phyloP scores from a whole-genome alignment of 2,329 filamentous ascomycete species.

The Ceratocystis cacaofunesta region DNA sequence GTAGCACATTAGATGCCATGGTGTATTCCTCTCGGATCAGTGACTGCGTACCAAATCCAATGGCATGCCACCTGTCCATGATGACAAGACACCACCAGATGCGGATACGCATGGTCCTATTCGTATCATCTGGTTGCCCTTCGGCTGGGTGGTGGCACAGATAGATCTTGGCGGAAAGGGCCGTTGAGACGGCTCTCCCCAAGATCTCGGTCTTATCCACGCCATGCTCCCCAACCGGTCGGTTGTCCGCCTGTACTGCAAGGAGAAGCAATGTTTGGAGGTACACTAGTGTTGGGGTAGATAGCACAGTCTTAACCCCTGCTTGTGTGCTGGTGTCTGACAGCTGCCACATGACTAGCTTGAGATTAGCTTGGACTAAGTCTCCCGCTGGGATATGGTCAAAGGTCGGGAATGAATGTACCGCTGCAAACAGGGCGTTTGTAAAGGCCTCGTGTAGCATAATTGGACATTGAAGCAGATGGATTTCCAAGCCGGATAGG shows the following conservation, averaged over 20 bases:
- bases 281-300: conserved; percentile 30
- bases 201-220: conserved; percentile 41
- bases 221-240: conserved; percentile 31
- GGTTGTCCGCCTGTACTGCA: conserved; percentile 48
- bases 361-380: conserved; percentile 14
- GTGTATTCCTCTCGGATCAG: conserved; percentile 49
- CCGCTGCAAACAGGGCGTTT: conserved; percentile 44
- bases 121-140: conserved; percentile 47
- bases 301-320: background rate
- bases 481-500: conserved; percentile 39
- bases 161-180: conserved; percentile 51
- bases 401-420: conserved; percentile 22
- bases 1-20: conserved; percentile 44
- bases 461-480: conserved; percentile 41
- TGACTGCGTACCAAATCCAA: conserved; percentile 47
- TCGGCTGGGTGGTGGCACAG: conserved; percentile 32
- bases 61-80: conserved; percentile 59
- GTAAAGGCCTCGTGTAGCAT: conserved; percentile 48
- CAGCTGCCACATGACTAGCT: conserved; percentile 39
- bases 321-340: conserved; percentile 16
- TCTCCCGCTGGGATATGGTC: background rate
- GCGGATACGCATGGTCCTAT: conserved; percentile 27
- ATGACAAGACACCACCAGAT: conserved; percentile 60
- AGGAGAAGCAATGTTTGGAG: conserved; percentile 53
- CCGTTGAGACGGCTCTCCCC: conserved; percentile 49